Base-by-base conservation (phyloP, 495 filamentous ascomycete species). In the Choiromyces venosus region DNA sequence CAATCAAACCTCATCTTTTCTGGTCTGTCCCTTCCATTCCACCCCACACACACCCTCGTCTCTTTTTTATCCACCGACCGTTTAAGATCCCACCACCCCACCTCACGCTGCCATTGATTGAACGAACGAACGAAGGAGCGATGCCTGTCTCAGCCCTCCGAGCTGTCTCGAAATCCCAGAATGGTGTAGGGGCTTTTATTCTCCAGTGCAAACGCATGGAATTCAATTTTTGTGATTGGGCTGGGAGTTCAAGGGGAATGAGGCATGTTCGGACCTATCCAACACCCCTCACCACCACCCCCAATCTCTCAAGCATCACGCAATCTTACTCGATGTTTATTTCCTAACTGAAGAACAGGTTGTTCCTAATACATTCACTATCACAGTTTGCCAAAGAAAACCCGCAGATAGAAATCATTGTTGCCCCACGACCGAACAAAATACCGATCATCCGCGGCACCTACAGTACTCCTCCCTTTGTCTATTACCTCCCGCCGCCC, bases 121-220 rank as follows among this genome's bases (percentile, higher is more conserved):
- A 29, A 61, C n/a, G 52, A 25, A 44, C 65, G 5, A 68, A 68
- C 36, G 68, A 71, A 38, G 64, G 36, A 77, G 56, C 66, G 16
- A 80, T 80, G 78, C 78, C 78, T 61, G 68, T 80, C 66, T 77
- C 70, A 19, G 73, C 76, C 37, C 73, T 81, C 64, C 80, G 71
- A 37, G 66, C 75, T 67, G 70, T 81, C 33, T 81, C 80, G n/a
- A 72, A 76, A 29, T 61, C 77, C 33, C 77, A 97, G 92, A 99
- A 99, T 84, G 95, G 95, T 86, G 88, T 97, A 77, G 95, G 93
- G 72, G 93, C 94, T 77, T 99, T 98, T 85, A 92, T 99, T 83
- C 87, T 97, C 73, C 94, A 97, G 88, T 99, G 95, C 88, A 96
- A 91, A 84, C 90, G 91, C 75, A 86, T 99, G 82, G 92, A 97